Base-by-base conservation (phyloP, 2,329 filamentous ascomycete species). In the Diaporthe longicolla region DNA sequence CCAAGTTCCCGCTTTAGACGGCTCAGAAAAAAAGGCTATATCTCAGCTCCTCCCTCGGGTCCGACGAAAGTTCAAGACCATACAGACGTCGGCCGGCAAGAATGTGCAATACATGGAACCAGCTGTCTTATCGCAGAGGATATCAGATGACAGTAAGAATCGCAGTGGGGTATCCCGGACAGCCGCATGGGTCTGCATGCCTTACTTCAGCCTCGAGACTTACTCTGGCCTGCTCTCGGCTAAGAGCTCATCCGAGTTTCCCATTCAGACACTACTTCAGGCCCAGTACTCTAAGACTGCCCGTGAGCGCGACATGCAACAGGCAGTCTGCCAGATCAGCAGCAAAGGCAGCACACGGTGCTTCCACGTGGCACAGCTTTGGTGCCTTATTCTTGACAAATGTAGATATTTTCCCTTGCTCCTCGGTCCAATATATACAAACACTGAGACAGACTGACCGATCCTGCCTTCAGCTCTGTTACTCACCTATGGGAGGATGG, bases 191-290 rank as follows among this genome's bases (percentile, higher is more conserved):
- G 40, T 63, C 59, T 63, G 59, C 9, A 24, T 63, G 5, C 59
- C 59, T 29, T 63, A 63, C 10, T 32, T 63, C 17, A 63, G 24
- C 19, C 59, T 63, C 40, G 40, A 63, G 40, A 63, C 21, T 17
- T 63, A 63, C 35, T 45, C 59, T 7, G 59, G 59, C 10, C 29
- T 63, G 5, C 59, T 45, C 2, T 63, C 59, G 4, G 59, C 59
- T 29, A 40, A 63, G 17, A 32, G 13, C 24, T 32, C 40, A 4
- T 21, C 37, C 10, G 59, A 63, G 26, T 87, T 86, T 66, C 86
- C 86, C 1, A 78, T 82, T 1, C 81, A 83, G 66, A 87, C 85
- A 1, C 76, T 88, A 8, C 77, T 87, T 0, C 87, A 88, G 76
- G 79, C 82, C 1, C 83, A 84, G 10, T 86, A 84, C 74, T 84